phyloP scores from a whole-genome alignment of 106 monocot genomes.

The Phalaenopsis aphrodite region DNA sequence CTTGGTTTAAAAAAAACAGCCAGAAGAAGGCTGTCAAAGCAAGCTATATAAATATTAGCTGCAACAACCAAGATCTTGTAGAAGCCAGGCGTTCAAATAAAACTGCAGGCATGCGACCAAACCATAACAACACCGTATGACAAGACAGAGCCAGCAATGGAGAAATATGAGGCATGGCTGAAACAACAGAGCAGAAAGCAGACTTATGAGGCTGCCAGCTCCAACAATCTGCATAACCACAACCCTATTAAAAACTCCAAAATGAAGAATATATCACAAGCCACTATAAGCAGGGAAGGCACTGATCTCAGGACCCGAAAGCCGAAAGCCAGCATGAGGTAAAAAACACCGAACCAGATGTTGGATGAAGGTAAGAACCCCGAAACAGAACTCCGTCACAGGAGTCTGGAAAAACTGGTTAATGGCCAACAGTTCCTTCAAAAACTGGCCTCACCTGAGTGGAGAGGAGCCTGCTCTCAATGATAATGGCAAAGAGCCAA shows the following conservation, averaged over 20 bases:
- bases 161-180: constrained; percentile 8
- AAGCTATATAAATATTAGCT: constrained; percentile 6
- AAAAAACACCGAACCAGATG: constrained; percentile 16
- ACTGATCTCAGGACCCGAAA: constrained; percentile 19
- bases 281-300: constrained; percentile 10
- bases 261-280: constrained; percentile 7
- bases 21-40: not conserved
- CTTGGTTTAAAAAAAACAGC: not conserved
- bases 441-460: constrained; percentile 17
- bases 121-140: not conserved
- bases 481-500: constrained; percentile 4
- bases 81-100: constrained; percentile 26
- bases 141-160: not conserved
- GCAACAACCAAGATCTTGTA: constrained; percentile 24
- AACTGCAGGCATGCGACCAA: constrained; percentile 40
- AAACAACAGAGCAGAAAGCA: constrained; percentile 8
- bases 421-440: constrained; percentile 16
- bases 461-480: constrained; percentile 1
- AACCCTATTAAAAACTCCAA: constrained; percentile 16
- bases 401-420: constrained; percentile 34
- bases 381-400: constrained; percentile 4
- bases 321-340: constrained; percentile 13
- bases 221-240: constrained; percentile 13
- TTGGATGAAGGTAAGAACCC: constrained; percentile 20
- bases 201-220: not conserved